Base-by-base conservation (phyloP, 768 basidiomycete species). In the Naganishia vaughanmartiniae region DNA sequence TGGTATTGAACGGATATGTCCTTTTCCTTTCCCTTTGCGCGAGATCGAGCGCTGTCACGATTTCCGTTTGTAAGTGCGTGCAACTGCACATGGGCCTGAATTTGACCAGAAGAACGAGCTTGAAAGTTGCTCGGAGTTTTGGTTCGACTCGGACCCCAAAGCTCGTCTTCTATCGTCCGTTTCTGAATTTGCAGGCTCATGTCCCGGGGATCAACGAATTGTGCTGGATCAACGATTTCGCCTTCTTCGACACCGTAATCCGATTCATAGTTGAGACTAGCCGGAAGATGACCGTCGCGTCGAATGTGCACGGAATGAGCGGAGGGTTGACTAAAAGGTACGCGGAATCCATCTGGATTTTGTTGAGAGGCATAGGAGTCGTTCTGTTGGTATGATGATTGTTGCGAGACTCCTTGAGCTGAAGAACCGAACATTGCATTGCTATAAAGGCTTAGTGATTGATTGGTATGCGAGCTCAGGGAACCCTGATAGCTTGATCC, bases 211-310 rank as follows among this genome's bases (percentile, higher is more conserved):
- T 63, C 60, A 1, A 42, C 15, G 24, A 63, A 63, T 30, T 45
- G 36, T 34, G 60, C n/a, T 45, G n/a, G 36, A 28, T 63, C 60
- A 45, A 63, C 42, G 28, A 63, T 63, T 45, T 63, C 60, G 39
- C 60, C 60, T 45, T 63, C 39, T 30, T 63, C 60, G 39, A 63
- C 34, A 17, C 57, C 57, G 36, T n/a, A 45, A 3, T 26, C 4
- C 15, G 60, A 21, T 28, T 63, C 42, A 14, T 14, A 42, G 26
- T 63, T 45, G 21, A 63, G 33, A 11, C 19, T 45, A 6, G 60
- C 39, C 1, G 60, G 60, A 63, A 63, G 60, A 30, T 63, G 60
- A 1, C 60, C 60, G 26, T 63, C 60, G 46, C 60, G 17, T 3
- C 39, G 21, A 34, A 63, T 63, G 39, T 63, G 60, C 7, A 21